Base-by-base conservation (phyloP, 2,329 filamentous ascomycete genomes). In the Dactylellina parvicollis region DNA sequence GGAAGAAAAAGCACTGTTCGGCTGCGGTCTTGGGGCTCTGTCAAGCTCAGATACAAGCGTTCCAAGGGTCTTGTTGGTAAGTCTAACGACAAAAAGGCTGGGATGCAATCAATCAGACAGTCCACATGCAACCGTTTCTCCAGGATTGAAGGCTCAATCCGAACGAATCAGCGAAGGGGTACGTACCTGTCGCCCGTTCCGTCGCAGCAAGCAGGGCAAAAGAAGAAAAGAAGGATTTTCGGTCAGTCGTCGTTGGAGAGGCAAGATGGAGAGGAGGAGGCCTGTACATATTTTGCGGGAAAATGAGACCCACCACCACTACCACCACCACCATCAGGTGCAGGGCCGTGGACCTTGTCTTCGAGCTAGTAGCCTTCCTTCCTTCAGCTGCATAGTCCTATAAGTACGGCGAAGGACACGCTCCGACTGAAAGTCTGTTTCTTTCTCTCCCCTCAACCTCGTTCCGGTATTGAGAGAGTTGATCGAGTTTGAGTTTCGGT, bases 61-160 rank as follows among this genome's bases (percentile, higher is more conserved):
- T 18, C 34, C 52, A 42, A 24, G 44, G 55, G 28, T 34, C 40
- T 60, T 32, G 2, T 18, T 30, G 1, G 3, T 14, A 34, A 40
- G 32, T 8, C 8, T 18, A 16, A 18, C 30, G 5, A 32, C 14
- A 18, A 54, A 40, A 38, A 14, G 34, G 32, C 34, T 22, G 30
- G 34, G 14, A 24, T 4, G 22, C 18, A 20, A 30, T 3, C 5
- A n/a, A 14, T 20, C 44, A 5, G 8, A 22, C 42, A 61, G 20
- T 40, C 57, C 66, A 72, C 66, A 72, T 72, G 66, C 66, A 72
- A 59, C 57, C 42, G 50, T 59, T 67, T 49, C 50, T 49, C 57
- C 32, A 55, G 16, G 44, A 28, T 40, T n/a, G 26, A 26, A 57
- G 50, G 24, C 32, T 20, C 40, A 20, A 44, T 44, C 54, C 47